Evolutionary conservation across 2,329 filamentous ascomycete genomes (phyloP).

Genomic region (Blumeriella jaapii): DNA sequence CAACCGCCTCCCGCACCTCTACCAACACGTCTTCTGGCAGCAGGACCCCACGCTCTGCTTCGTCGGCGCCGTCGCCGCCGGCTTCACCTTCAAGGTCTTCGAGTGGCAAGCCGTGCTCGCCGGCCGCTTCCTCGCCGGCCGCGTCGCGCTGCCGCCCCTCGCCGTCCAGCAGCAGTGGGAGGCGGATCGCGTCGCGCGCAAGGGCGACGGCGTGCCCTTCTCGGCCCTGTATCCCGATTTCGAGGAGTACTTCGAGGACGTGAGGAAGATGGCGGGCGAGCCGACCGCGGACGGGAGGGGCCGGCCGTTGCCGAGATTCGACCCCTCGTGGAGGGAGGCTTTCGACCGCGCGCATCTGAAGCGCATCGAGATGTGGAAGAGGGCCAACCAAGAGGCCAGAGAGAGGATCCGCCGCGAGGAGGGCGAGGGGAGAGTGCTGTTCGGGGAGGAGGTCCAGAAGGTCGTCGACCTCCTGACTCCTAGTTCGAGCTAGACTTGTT

Average conservation of each 20-base stretch:
- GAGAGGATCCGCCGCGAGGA: slow-evolving; percentile 11
- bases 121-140: slow-evolving; percentile 45
- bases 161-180: slow-evolving; percentile 46
- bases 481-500: too few species aligned
- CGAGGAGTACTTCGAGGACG: slow-evolving; percentile 50
- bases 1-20: slow-evolving; percentile 44
- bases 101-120: slow-evolving; percentile 57
- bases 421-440: not conserved
- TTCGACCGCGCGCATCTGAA: slow-evolving; percentile 44
- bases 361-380: slow-evolving; percentile 46
- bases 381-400: slow-evolving; percentile 34
- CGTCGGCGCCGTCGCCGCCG: slow-evolving; percentile 44
- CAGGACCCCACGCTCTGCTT: slow-evolving; percentile 45
- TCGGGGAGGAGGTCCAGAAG: not conserved
- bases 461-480: too few species aligned
- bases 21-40: slow-evolving; percentile 45
- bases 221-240: slow-evolving; percentile 49
- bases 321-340: slow-evolving; percentile 34
- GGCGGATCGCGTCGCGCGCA: slow-evolving; percentile 37
- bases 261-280: slow-evolving; percentile 39
- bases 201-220: slow-evolving; percentile 47
- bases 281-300: slow-evolving; percentile 32
- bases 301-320: slow-evolving; percentile 34
- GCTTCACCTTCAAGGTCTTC: slow-evolving; percentile 56
- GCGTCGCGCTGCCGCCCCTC: slow-evolving; percentile 36